Conservation (phyloP, 2,329 filamentous ascomycete species). For the Raffaelea albimanens region DNA sequence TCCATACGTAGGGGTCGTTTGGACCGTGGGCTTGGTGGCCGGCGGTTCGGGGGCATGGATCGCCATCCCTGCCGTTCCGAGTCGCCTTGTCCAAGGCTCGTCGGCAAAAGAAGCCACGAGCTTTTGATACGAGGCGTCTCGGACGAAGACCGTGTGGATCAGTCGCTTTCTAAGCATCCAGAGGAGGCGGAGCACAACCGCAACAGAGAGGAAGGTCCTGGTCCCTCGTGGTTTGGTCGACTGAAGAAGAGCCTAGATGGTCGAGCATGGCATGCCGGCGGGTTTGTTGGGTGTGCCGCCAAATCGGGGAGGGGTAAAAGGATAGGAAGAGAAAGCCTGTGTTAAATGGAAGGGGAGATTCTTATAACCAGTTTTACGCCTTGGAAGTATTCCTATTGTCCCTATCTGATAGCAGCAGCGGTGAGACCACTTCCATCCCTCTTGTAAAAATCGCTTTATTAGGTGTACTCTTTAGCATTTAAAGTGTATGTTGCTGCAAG, state of each 20-base stretch:
- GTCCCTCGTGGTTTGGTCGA: not conserved
- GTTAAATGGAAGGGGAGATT: not conserved
- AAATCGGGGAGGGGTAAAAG: not conserved
- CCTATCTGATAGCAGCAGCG: too few relatives aligned
- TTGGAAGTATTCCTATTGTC: not conserved
- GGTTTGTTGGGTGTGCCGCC: too few relatives aligned
- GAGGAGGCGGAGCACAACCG: not conserved
- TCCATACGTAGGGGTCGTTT: not conserved
- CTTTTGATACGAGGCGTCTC: not conserved
- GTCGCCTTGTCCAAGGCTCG: not conserved
- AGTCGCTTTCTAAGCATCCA: not conserved
- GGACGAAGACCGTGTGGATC: not conserved
- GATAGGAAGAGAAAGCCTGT: not conserved
- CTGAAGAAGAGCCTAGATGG: not conserved
- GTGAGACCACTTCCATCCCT: too few relatives aligned
- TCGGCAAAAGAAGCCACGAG: not conserved
- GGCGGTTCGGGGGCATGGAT: not conserved
- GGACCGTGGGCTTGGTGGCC: not conserved
- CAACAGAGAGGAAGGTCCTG: not conserved
- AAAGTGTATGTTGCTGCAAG: too few relatives aligned
- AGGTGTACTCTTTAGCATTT: too few relatives aligned
- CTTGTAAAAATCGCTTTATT: too few relatives aligned
- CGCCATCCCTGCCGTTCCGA: not conserved
- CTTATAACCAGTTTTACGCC: not conserved
- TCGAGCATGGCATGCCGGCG: not conserved